These are phyloP conservation scores for Talinum fruticosum DNA, from an alignment of 148 eudicot species.

Conservation along the genomic window DNA sequence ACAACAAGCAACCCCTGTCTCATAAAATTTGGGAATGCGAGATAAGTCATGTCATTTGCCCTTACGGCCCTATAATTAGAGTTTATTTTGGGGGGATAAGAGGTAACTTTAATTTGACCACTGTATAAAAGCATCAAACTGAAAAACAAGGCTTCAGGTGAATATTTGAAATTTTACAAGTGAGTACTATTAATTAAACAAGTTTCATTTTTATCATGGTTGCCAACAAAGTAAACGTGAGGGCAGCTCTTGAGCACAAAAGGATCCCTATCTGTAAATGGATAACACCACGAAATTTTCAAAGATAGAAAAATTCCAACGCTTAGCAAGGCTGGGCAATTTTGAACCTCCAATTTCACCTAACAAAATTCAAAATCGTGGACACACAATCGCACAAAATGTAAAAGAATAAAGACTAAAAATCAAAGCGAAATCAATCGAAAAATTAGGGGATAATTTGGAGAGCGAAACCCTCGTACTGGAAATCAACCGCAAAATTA, in stretches of 20 bases:
- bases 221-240: conserved; percentile 92
- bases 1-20: conserved; percentile 86
- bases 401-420: too few species aligned
- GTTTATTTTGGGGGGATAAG: too few species aligned
- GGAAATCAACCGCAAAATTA: too few species aligned
- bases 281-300: conserved; percentile 74
- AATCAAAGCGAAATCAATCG: too few species aligned
- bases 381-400: too few species aligned
- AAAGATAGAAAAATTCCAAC: conserved; percentile 1
- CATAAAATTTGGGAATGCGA: conserved; percentile 77
- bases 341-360: too few species aligned
- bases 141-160: conserved; percentile 6
- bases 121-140: too few species aligned
- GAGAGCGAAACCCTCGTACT: too few species aligned
- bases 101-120: too few species aligned
- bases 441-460: too few species aligned
- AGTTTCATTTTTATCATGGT: conserved; percentile 52
- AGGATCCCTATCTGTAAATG: conserved; percentile 92
- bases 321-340: conserved; percentile 13
- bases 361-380: too few species aligned
- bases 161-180: background rate
- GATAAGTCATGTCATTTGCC: conserved; percentile 70
- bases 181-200: conserved; percentile 58
- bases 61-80: conserved; percentile 63
- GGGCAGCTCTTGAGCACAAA: conserved; percentile 88